Evolutionary conservation across 2,329 filamentous ascomycete species (phyloP).

Genomic region (Domatiomyces globalis): DNA sequence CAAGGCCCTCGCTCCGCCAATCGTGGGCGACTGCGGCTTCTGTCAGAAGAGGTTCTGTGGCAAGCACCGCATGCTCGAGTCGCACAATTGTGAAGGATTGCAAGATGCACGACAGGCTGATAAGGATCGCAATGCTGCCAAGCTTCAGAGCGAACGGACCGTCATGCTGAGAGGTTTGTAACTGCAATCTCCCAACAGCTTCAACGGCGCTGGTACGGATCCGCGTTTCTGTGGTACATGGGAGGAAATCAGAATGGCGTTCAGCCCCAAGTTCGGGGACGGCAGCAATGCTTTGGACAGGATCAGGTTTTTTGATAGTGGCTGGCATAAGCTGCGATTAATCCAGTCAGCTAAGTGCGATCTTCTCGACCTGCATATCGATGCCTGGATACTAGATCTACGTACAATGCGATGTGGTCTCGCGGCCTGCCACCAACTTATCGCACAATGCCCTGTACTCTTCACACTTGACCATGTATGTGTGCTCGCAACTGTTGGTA

Average conservation of each 20-base stretch:
- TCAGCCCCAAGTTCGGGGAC: neutral
- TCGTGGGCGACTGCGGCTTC: constrained; percentile 92
- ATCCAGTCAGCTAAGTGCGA: neutral
- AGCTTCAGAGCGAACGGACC: constrained; percentile 83
- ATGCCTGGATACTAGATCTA: neutral
- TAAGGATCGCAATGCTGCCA: constrained; percentile 82
- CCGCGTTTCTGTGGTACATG: neutral
- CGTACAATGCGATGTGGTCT: neutral
- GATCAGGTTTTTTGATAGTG: neutral
- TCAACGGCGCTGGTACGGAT: no score
- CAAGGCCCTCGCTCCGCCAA: constrained; percentile 73
- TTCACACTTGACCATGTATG: neutral
- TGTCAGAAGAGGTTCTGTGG: constrained; percentile 89
- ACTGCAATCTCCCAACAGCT: constrained; percentile 1
- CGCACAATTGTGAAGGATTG: constrained; percentile 81
- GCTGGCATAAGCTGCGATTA: neutral
- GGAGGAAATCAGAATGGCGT: neutral
- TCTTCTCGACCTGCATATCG: neutral
- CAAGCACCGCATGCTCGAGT: constrained; percentile 84
- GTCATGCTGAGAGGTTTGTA: constrained; percentile 86
- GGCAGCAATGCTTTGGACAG: neutral
- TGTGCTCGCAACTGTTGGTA: no score
- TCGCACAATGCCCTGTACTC: neutral
- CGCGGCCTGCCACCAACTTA: neutral
- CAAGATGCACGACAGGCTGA: constrained; percentile 98